Evolutionary conservation across 805 yeast genomes (phyloP).

Genomic region (Wickerhamia fluorescens): DNA sequence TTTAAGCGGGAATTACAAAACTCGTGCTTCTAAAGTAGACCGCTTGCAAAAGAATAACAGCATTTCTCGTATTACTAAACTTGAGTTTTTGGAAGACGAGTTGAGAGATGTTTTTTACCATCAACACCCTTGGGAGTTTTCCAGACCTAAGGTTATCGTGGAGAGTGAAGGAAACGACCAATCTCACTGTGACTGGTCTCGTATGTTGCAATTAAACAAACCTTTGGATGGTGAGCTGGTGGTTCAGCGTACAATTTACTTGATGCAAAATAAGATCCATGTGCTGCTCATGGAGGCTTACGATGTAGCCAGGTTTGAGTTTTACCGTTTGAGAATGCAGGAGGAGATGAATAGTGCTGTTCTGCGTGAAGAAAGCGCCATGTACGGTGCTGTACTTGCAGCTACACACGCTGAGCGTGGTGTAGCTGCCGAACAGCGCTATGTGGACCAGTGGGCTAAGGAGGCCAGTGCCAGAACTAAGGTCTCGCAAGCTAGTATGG

Average conservation of each 20-base stretch:
- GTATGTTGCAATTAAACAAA: slow-evolving; percentile 62
- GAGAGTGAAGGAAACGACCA: slow-evolving; percentile 65
- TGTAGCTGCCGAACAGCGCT: slow-evolving; percentile 60
- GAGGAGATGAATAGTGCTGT: slow-evolving; percentile 71
- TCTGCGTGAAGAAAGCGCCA: slow-evolving; percentile 72
- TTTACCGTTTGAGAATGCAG: slow-evolving; percentile 77
- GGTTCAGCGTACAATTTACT: slow-evolving; percentile 38
- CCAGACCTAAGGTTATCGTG: slow-evolving; percentile 77
- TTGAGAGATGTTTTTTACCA: slow-evolving; percentile 75
- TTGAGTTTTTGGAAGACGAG: slow-evolving; percentile 68
- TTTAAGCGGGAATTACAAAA: slow-evolving; percentile 29
- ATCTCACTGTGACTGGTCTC: slow-evolving; percentile 65
- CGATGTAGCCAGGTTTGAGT: slow-evolving; percentile 81
- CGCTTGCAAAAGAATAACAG: slow-evolving; percentile 29
- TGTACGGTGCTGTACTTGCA: slow-evolving; percentile 77
- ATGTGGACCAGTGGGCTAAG: slow-evolving; percentile 65
- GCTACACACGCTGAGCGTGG: slow-evolving; percentile 60
- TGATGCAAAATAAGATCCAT: slow-evolving; percentile 18
- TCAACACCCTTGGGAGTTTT: slow-evolving; percentile 98
- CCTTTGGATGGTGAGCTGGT: slow-evolving; percentile 79
- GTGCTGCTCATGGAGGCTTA: slow-evolving; percentile 57
- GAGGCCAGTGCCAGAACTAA: slow-evolving; percentile 63
- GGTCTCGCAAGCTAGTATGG: slow-evolving; percentile 41
- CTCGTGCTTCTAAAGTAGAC: slow-evolving; percentile 37
- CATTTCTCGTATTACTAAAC: slow-evolving; percentile 44